A percentile compares a stretch with the other conserved stretches of the same genome.
phyloP scores from a whole-genome alignment of 2,329 filamentous ascomycete genomes.

The Verticillium zaregamsianum region DNA sequence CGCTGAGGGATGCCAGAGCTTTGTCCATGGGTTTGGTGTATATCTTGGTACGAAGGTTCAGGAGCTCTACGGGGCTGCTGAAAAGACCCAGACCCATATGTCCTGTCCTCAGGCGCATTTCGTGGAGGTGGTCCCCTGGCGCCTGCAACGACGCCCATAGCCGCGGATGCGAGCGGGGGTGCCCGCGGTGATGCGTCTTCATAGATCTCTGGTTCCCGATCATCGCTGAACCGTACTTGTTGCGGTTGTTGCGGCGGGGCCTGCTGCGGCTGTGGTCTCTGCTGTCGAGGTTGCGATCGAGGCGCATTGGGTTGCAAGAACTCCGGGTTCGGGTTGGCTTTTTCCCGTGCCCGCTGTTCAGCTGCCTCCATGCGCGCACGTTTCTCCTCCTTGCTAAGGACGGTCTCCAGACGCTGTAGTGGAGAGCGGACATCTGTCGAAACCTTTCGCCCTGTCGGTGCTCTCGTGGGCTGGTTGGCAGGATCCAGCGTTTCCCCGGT shows the following conservation, averaged over 20 bases:
- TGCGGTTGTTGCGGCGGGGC: constrained; percentile 6
- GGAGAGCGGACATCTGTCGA: constrained; percentile 83
- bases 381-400: constrained; percentile 93
- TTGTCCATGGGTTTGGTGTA: not conserved
- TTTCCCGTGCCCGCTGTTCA: constrained; percentile 68
- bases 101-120: constrained; percentile 13
- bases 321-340: constrained; percentile 33
- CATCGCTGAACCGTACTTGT: constrained; percentile 21
- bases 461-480: constrained; percentile 28
- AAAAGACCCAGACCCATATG: constrained; percentile 20
- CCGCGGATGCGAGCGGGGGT: not conserved
- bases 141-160: not conserved
- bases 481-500: not conserved
- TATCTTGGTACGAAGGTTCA: not conserved
- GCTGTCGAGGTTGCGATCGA: constrained; percentile 15
- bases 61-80: constrained; percentile 6
- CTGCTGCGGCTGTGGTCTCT: constrained; percentile 1
- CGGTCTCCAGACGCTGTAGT: constrained; percentile 87
- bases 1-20: constrained; percentile 37
- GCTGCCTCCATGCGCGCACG: constrained; percentile 79
- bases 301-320: constrained; percentile 7
- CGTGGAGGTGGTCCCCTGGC: constrained; percentile 18
- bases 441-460: constrained; percentile 45
- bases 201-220: not conserved
- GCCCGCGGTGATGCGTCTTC: not conserved